Base-by-base conservation (phyloP, 108 stramenopile species). In the Conticribra weissflogii region DNA sequence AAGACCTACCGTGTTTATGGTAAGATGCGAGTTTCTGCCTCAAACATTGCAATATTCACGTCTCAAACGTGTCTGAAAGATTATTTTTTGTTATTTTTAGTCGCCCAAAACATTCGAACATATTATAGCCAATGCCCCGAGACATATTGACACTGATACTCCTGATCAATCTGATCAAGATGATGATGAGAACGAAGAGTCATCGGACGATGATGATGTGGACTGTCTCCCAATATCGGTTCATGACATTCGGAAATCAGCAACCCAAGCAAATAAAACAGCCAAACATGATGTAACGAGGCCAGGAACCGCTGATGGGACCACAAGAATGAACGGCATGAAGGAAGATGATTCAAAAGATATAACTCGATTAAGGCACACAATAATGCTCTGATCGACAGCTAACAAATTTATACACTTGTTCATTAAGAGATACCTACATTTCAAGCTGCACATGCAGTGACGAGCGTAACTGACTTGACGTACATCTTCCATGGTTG, bases 171-270 rank as follows among this genome's bases (percentile, higher is more conserved):
- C 65, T 14, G 63, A 61, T 54, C 69, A 71, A 29, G 53, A 77
- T 5, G 69, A 41, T 12, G 36, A 41, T 41, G 71, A 64, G 41
- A n/a, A n/a, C n/a, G n/a, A 63, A 18, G 71, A 64, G 41, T 68
- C 60, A 22, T 70, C 68, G 12, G 71, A 66, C 27, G 71, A 78
- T 23, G 69, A 74, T 33, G 68, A 76, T 50, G 63, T 59, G 44
- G 59, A 74, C 49, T 71, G 76, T 19, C 65, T 61, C 3, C 81
- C 81, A 34, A 72, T 82, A 36, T 79, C 77, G n/a, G 66, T 82
- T 1, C 53, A 82, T 61, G 81, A 78, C 32, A 82, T 82, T 47
- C 65, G 81, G 32, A 64, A 63, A 29, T 58, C 49, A 29, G 81
- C 77, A 33, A 73, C 81, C n/a, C n/a, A n/a, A n/a, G n/a, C n/a